Base-by-base conservation (phyloP, 2,329 filamentous ascomycete species). In the Didymella pomorum region DNA sequence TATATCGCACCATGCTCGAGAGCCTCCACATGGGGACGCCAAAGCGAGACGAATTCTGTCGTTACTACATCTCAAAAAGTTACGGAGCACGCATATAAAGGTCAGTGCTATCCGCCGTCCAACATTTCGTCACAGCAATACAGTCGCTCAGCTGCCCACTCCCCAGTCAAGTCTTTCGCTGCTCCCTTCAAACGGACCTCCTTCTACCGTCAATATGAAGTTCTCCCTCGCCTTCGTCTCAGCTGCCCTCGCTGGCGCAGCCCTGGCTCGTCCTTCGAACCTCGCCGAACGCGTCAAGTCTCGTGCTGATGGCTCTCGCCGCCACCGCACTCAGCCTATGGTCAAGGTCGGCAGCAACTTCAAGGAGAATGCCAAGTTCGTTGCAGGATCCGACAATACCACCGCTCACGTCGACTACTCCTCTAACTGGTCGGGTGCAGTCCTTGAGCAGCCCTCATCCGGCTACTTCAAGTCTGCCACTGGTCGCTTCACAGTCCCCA, bases 361-460 rank as follows among this genome's bases (percentile, higher is more conserved):
- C n/a, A 62, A 64, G 26, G 58, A 61, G 28, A 53, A 61, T 21
- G 49, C 56, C 39, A 58, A 58, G 31, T 51, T 60, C 33, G 25
- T 61, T n/a, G 52, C 37, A 3, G 63, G 70, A 18, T 55, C 68
- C 3, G 60, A 56, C 31, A 64, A 64, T 39, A 79, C 78, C 65
- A 79, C 76, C 28, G 76, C 76, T 46, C 69, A 83, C 16, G 79
- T 82, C 25, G 64, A 79, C 28, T 86, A 86, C 76, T 81, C 77
- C 58, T 77, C 75, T 66, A 87, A 87, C 78, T 87, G 86, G 86
- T 82, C 84, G 9, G 86, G 86, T 31, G 83, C 83, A 0, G 83
- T 87, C 9, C 79, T 85, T 50, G 60, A 62, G 25, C 39, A 58
- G n/a, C 62, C 60, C 16, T 62, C 61, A 31, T 80, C 80, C 42